Evolutionary conservation across 768 basidiomycete genomes (phyloP).

Genomic region (Leucogyrophana mollusca): DNA sequence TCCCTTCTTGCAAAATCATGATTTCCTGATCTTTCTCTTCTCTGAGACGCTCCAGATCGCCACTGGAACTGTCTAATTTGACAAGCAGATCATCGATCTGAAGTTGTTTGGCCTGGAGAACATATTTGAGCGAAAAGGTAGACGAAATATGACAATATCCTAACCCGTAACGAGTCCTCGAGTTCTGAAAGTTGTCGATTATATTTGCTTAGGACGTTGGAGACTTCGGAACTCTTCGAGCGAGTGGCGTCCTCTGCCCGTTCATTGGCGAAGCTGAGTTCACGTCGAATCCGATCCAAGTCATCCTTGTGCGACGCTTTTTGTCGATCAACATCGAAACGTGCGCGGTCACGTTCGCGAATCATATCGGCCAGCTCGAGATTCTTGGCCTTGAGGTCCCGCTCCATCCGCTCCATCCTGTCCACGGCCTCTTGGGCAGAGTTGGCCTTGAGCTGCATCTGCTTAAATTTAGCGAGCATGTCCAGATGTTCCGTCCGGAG

Average conservation of each 20-base stretch:
- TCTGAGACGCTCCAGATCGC: conserved; percentile 76
- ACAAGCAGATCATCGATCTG: conserved; percentile 91
- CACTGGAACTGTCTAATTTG: conserved; percentile 73
- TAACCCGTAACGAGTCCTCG: conserved; percentile 90
- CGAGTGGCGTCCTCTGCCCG: conserved; percentile 93
- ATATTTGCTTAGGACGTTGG: conserved; percentile 84
- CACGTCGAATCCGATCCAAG: conserved; percentile 85
- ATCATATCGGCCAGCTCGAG: conserved; percentile 99
- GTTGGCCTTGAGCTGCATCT: conserved; percentile 95
- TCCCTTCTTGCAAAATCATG: conserved; percentile 89
- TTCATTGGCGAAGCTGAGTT: conserved; percentile 93
- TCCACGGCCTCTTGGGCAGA: conserved; percentile 98
- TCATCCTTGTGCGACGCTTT: conserved; percentile 97
- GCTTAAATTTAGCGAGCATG: conserved; percentile 95
- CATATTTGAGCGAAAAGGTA: conserved; percentile 12
- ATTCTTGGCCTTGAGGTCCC: conserved; percentile 98
- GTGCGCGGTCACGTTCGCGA: conserved; percentile 90
- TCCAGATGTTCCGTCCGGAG: conserved; percentile 96
- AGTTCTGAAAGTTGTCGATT: conserved; percentile 94
- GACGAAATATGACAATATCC: conserved; percentile 15
- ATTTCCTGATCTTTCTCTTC: conserved; percentile 99
- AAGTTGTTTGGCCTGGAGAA: conserved; percentile 81
- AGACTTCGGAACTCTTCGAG: conserved; percentile 91
- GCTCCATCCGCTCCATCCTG: conserved; percentile 98
- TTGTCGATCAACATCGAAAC: conserved; percentile 92